Base-by-base conservation (phyloP, 495 filamentous ascomycete genomes). In the Hapsidospora chrysogenum region DNA sequence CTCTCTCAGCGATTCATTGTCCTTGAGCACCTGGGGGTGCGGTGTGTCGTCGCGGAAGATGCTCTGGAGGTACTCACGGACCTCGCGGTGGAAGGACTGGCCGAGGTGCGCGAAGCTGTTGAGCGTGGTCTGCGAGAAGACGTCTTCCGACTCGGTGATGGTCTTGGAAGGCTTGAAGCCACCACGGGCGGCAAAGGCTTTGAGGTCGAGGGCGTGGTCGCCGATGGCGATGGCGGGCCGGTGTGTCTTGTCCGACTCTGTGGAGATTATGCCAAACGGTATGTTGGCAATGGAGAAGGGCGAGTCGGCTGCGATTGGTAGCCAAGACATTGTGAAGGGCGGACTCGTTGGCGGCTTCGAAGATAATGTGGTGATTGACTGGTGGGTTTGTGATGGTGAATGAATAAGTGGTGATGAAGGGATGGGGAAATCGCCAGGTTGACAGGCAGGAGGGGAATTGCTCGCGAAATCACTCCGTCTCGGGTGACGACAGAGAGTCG, bases 261-360 rank as follows among this genome's bases (percentile, higher is more conserved):
- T 76, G 35, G 60, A 69, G 49, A 94, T 80, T 53, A 94, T 85
- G 42, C 87, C 87, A 53, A 96, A 92, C 11, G 87, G 87, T 41
- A 96, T 78, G 54, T 96, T 94, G 43, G 74, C 65, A 31, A 96
- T 60, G 10, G 85, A 89, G 58, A 96, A 96, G 38, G 23, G 23
- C 6, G 6, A 6, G 23, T 26, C 23, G 11, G 23, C 6, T 6
- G 23, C 23, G 11, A 26, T 26, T 6, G 6, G 6, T 6, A 26
- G 23, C 23, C 23, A 26, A 11, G 23, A 26, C 23, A 26, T 26
- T 6, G 23, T 26, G 23, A 11, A 6, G 23, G 23, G 6, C 6
- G 23, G 6, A 6, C 11, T 26, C 23, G 6, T 26, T 26, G 23
- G n/a, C n/a, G n/a, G n/a, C n/a, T n/a, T n/a, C n/a, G n/a, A n/a